Evolutionary conservation across 257 asterid genomes (phyloP), one percentile per base, ranked within the genome.

Genomic region (Salvia splendens): DNA sequence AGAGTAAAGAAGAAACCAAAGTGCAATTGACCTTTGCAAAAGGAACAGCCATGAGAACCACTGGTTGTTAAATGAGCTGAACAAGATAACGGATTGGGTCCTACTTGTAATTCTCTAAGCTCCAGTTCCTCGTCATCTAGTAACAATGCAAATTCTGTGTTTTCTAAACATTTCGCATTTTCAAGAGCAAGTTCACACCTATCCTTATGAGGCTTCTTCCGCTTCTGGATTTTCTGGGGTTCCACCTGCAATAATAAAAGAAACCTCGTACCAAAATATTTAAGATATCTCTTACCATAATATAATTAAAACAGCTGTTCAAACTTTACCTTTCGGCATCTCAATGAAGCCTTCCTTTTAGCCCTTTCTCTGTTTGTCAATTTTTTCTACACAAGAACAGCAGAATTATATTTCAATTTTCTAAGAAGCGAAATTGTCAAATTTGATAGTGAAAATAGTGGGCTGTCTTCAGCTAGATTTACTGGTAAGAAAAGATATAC

Each of bases 81-180:
- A 77, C 96, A 94, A 45, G 88, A 78, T 56, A 91, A 72, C 17
- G 97, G 86, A 74, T 83, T 91, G 36, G 96, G 87, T 71, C 96
- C 96, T 41, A 81, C 86, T 79, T 80, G 95, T 71, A 86, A 70
- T 77, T 94, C 98, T 80, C 83, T 80, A 67, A 94, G 88, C 82
- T 94, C 98, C 71, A 94, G 81, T 72, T 91, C 99, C 82, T 94
- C 99, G 61, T 94, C 99, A 78, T 94, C 99, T 67, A 80, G 59
- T 78, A 94, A 83, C 55, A 50, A 53, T 52, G 80, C 78, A 66
- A 78, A 82, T 64, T 83, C 84, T 12, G 45, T 52, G 71, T 75
- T 74, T 68, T 87, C 91, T 48, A 70, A 76, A 73, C 85, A 71
- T 70, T 71, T 78, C 68, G 46, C 72, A 67, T 72, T 70, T 63